Evolutionary conservation across 306 rosid genomes (phyloP).

Genomic region (Myrica gale): DNA sequence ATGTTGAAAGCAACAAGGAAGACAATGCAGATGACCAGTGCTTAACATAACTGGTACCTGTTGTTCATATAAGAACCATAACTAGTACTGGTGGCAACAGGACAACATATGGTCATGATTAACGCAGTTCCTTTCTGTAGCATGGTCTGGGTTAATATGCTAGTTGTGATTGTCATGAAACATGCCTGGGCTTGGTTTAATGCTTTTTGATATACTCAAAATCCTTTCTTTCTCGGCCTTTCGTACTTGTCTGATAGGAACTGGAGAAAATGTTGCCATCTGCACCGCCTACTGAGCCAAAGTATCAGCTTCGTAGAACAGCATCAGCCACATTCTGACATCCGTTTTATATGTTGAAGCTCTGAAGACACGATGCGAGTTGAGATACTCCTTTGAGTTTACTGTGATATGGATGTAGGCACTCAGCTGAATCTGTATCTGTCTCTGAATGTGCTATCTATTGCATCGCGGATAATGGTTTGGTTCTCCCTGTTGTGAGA

Average conservation of each 20-base stretch:
- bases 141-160: neutral
- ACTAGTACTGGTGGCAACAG: neutral
- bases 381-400: slow-evolving; percentile 17
- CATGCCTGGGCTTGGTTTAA: neutral
- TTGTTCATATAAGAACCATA: no score
- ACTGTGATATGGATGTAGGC: slow-evolving; percentile 21
- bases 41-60: no score
- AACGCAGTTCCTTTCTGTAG: no score
- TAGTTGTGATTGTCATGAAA: neutral
- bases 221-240: neutral
- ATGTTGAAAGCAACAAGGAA: no score
- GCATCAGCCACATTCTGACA: slow-evolving; percentile 72
- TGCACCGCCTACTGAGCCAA: slow-evolving; percentile 76
- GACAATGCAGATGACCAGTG: no score
- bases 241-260: slow-evolving; percentile 55
- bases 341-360: slow-evolving; percentile 35
- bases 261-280: slow-evolving; percentile 63
- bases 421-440: neutral
- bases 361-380: slow-evolving; percentile 34
- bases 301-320: slow-evolving; percentile 88
- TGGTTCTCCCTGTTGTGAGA: slow-evolving; percentile 22
- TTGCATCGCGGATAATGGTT: slow-evolving; percentile 34
- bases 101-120: neutral
- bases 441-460: slow-evolving; percentile 12
- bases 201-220: neutral